Percentiles rank a stretch among this genome's conserved stretches.
phyloP scores from a whole-genome alignment of 768 basidiomycete genomes.

The Naganishia onofrii region DNA sequence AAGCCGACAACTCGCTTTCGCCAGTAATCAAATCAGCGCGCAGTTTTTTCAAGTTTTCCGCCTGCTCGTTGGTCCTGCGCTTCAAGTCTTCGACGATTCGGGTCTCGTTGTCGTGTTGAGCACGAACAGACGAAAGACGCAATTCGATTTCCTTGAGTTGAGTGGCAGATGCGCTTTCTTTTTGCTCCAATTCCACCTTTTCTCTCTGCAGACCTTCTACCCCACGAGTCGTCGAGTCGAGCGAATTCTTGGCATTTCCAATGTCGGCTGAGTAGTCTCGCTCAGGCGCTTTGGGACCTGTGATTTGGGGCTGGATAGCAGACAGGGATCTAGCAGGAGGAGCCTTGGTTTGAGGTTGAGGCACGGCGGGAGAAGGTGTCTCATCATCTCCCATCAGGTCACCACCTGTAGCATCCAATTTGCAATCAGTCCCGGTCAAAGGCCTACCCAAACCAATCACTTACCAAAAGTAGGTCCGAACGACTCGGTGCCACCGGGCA shows the following conservation, averaged over 20 bases:
- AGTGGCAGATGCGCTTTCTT: constrained; percentile 65
- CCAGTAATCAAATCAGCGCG: constrained; percentile 77
- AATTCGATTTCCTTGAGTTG: constrained; percentile 77
- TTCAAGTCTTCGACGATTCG: constrained; percentile 65
- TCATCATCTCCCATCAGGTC: constrained; percentile 50
- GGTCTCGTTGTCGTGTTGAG: constrained; percentile 80
- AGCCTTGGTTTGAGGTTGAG: constrained; percentile 12
- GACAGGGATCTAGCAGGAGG: constrained; percentile 15
- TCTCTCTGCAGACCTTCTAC: constrained; percentile 67
- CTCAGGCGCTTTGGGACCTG: constrained; percentile 25
- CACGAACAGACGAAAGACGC: constrained; percentile 77
- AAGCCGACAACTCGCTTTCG: constrained; percentile 85
- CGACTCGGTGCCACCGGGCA: constrained; percentile 19
- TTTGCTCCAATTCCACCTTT: constrained; percentile 65
- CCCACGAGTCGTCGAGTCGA: constrained; percentile 73
- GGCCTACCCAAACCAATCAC: neutral
- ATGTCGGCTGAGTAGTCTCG: constrained; percentile 75
- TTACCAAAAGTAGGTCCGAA: constrained; percentile 13
- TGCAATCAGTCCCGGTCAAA: neutral
- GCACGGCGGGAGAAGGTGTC: constrained; percentile 21
- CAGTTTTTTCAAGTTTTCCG: constrained; percentile 67
- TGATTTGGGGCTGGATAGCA: constrained; percentile 4
- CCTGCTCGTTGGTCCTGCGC: constrained; percentile 67
- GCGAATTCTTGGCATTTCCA: constrained; percentile 79
- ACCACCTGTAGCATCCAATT: neutral